Percentiles rank a stretch among this genome's conserved stretches.
Conservation (phyloP, 2,329 filamentous ascomycete genomes). For the Aspergillus terreus region DNA sequence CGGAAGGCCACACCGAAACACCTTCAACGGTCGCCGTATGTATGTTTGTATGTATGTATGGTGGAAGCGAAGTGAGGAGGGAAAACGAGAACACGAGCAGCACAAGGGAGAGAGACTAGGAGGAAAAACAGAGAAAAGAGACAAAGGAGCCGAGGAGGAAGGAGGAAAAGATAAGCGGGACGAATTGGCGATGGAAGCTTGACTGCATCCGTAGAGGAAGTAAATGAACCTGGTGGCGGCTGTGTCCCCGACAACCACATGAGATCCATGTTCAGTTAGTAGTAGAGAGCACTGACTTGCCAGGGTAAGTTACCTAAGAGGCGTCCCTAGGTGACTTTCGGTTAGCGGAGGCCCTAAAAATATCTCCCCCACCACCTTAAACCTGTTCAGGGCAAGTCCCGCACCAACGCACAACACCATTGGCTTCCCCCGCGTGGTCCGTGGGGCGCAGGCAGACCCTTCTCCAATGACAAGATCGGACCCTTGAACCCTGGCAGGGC, state of each 20-base stretch:
- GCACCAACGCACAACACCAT: neutral
- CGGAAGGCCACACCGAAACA: neutral
- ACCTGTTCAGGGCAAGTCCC: neutral
- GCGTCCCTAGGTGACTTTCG: neutral
- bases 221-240: slow-evolving; percentile 11
- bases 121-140: slow-evolving; percentile 4
- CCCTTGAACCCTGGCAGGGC: neutral
- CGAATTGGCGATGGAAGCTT: neutral
- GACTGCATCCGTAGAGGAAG: slow-evolving; percentile 9
- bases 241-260: slow-evolving; percentile 19
- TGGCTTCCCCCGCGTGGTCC: neutral
- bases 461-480: neutral
- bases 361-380: neutral
- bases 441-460: neutral
- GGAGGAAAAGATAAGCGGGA: neutral
- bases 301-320: no score
- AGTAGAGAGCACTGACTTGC: no score
- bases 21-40: neutral
- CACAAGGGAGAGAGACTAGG: slow-evolving; percentile 1
- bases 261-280: no score
- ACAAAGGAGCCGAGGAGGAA: neutral
- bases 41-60: neutral
- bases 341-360: neutral
- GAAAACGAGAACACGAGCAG: slow-evolving; percentile 1
- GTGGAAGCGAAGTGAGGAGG: neutral